Evolutionary conservation across 1,284 basidiomycete genomes (phyloP).

Genomic region (Cystobasidium pallidum): DNA sequence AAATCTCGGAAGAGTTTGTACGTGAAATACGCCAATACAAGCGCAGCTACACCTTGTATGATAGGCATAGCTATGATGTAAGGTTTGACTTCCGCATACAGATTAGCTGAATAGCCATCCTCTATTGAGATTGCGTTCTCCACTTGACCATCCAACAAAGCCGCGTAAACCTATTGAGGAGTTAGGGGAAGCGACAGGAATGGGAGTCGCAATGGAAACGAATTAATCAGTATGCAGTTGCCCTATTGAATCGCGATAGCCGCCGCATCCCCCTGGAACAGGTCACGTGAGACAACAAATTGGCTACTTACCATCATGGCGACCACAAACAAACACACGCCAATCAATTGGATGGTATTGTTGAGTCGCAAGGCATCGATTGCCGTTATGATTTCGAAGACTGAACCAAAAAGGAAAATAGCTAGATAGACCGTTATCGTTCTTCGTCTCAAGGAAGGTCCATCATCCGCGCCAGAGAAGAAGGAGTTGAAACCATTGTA

Average conservation of each 20-base stretch:
- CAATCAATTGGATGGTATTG: constrained; percentile 54
- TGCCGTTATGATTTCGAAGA: constrained; percentile 49
- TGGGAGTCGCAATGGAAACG: not conserved
- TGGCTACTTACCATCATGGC: constrained; percentile 46
- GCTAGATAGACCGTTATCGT: constrained; percentile 45
- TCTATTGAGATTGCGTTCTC: constrained; percentile 33
- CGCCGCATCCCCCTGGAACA: not conserved
- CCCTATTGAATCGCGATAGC: not conserved
- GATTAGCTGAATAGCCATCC: constrained; percentile 44
- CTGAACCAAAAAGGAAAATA: constrained; percentile 41
- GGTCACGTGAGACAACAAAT: constrained; percentile 34
- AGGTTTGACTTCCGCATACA: constrained; percentile 48
- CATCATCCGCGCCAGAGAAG: constrained; percentile 25
- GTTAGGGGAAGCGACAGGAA: constrained; percentile 27
- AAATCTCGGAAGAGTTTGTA: constrained; percentile 49
- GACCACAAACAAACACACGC: constrained; percentile 52
- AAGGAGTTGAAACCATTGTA: constrained; percentile 23
- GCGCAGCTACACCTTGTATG: constrained; percentile 34
- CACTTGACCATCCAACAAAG: constrained; percentile 40
- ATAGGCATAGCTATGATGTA: constrained; percentile 45
- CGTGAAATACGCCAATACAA: constrained; percentile 36
- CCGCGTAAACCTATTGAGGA: constrained; percentile 43
- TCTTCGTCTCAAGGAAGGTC: constrained; percentile 16
- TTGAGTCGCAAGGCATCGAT: constrained; percentile 51
- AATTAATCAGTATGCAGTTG: not conserved